Conservation (phyloP, 148 eudicot species). For the Nepenthes gracilis region DNA sequence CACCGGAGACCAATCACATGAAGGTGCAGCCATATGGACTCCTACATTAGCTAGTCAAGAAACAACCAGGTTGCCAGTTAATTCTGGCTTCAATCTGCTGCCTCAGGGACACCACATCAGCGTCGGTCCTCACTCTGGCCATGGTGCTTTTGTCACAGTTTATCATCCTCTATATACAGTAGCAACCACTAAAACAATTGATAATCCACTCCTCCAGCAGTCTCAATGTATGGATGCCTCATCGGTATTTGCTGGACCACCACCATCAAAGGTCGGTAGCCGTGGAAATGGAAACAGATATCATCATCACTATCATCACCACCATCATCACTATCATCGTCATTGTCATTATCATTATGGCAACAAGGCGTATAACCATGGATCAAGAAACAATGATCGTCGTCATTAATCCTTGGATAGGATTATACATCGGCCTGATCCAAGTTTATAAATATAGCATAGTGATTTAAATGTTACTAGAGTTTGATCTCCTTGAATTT, state of each 20-base stretch:
- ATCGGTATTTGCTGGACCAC: constrained; percentile 26
- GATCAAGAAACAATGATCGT: not conserved
- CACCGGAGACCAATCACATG: constrained; percentile 26
- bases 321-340: constrained; percentile 9
- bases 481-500: too few relatives aligned
- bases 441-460: constrained; percentile 24
- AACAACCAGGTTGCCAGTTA: constrained; percentile 22
- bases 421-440: constrained; percentile 15
- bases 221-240: constrained; percentile 29
- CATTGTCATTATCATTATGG: not conserved
- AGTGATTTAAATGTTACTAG: too few relatives aligned
- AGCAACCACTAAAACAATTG: constrained; percentile 19
- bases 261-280: constrained; percentile 6
- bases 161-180: constrained; percentile 39
- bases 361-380: not conserved
- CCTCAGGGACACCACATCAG: constrained; percentile 1
- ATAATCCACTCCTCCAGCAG: constrained; percentile 32
- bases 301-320: constrained; percentile 26
- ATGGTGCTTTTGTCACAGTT: constrained; percentile 24
- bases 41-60: constrained; percentile 26
- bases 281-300: too few relatives aligned
- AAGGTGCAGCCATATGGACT: constrained; percentile 34
- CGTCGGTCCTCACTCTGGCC: constrained; percentile 30
- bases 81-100: constrained; percentile 36
- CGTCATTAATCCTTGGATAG: not conserved